Evolutionary conservation across 2,329 filamentous ascomycete species (phyloP).

Genomic region (Epichloe baconii): DNA sequence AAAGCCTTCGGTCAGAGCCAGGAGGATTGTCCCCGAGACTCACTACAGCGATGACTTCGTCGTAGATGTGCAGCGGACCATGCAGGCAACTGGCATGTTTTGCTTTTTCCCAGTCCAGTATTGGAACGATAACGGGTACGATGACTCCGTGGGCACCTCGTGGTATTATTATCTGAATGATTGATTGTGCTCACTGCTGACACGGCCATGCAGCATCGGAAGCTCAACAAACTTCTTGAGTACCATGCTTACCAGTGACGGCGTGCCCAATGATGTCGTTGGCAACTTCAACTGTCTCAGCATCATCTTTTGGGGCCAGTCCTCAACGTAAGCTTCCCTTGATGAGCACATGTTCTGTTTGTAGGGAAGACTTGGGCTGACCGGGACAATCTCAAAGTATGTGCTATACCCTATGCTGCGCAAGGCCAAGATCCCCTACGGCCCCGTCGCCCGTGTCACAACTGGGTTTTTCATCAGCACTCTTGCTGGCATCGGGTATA

Average conservation of each 20-base stretch:
- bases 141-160: neutral
- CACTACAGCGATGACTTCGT: slow-evolving; percentile 52
- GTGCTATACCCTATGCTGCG: slow-evolving; percentile 43
- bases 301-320: slow-evolving; percentile 35
- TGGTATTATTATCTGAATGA: no score
- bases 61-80: slow-evolving; percentile 45
- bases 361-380: neutral
- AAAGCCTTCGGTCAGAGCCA: slow-evolving; percentile 37
- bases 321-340: slow-evolving; percentile 10
- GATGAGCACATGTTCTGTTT: neutral
- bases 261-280: slow-evolving; percentile 48
- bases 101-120: slow-evolving; percentile 27
- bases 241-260: slow-evolving; percentile 31
- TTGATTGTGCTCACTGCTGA: neutral
- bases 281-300: slow-evolving; percentile 45
- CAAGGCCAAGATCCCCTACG: slow-evolving; percentile 38
- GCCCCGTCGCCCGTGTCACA: slow-evolving; percentile 43
- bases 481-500: slow-evolving; percentile 40
- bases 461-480: slow-evolving; percentile 39
- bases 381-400: slow-evolving; percentile 5
- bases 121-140: slow-evolving; percentile 24
- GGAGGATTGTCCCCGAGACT: slow-evolving; percentile 34
- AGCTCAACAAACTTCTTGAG: slow-evolving; percentile 22
- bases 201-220: slow-evolving; percentile 16
- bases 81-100: slow-evolving; percentile 28